Base-by-base conservation (phyloP, 768 basidiomycete species). In the Daedaleopsis sinensis region DNA sequence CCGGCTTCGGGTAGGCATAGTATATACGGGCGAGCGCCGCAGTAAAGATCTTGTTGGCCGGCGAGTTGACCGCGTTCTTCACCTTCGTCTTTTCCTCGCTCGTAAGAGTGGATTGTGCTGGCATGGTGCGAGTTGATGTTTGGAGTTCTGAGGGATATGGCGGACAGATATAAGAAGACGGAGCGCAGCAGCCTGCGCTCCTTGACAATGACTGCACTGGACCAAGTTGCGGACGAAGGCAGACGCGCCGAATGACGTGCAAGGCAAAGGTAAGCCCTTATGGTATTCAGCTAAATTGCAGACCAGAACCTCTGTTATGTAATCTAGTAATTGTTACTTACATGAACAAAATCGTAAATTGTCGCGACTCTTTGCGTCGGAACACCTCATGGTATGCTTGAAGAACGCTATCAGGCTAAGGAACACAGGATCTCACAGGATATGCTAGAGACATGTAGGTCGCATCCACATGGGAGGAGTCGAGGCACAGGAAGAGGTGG, bases 11-110 rank as follows among this genome's bases (percentile, higher is more conserved):
- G 70, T 90, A 80, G 1, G 95, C 94, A 75, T 93, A 93, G 79
- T 98, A 99, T 57, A 99, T 83, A 46, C 96, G 84, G 12, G 88
- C 93, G 39, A 93, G 82, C 0, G 90, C 86, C n/a, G 94, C 95
- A 44, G 76, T 85, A 47, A 86, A 68, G 65, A 96, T 91, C 80
- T 96, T 96, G 78, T 87, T 84, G 21, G 67, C 76, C 3, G 82
- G 73, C 0, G 73, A 68, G 4, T 86, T 79, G 21, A 93, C 74
- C 3, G 86, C 82, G 12, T 79, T 75, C 72, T 89, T 91, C 65
- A 98, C 82, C 67, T 85, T 89, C 35, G 78, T 71, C 75, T 93
- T 98, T 66, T 97, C 96, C 60, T 89, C 88, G 37, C 79, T 72
- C 19, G 82, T 84, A 32, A 96, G 78, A 1, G 87, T 84, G 4